Percentiles rank a stretch among this genome's conserved stretches.
Conservation (phyloP, 805 yeast genomes). For the Candida easanensis region DNA sequence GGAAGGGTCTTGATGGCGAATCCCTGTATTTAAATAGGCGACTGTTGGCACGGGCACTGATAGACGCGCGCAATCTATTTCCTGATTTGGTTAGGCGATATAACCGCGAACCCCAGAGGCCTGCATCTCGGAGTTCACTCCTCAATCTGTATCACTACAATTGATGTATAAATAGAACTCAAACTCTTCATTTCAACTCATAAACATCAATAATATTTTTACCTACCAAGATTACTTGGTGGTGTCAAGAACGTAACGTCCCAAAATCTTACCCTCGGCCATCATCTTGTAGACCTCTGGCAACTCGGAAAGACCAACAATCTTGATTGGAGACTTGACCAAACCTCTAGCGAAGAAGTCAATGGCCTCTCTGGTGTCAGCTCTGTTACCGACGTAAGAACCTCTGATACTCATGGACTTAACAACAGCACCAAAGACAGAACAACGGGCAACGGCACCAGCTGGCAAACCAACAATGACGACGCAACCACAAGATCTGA, state of each 20-base stretch:
- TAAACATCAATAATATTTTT: not conserved
- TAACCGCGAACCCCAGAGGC: no score
- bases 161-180: no score
- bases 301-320: slow-evolving; percentile 53
- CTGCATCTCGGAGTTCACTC: no score
- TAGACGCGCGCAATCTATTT: not conserved
- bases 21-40: no score
- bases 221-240: slow-evolving; percentile 37
- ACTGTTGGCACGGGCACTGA: no score
- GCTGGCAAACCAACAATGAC: slow-evolving; percentile 61
- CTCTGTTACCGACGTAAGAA: slow-evolving; percentile 29
- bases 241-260: slow-evolving; percentile 84
- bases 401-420: slow-evolving; percentile 44
- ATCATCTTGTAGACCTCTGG: slow-evolving; percentile 50
- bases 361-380: slow-evolving; percentile 56
- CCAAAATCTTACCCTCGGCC: slow-evolving; percentile 56
- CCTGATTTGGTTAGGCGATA: not conserved
- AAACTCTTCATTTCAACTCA: no score
- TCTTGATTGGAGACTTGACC: slow-evolving; percentile 58
- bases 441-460: slow-evolving; percentile 43
- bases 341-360: slow-evolving; percentile 67
- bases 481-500: slow-evolving; percentile 58
- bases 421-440: slow-evolving; percentile 48
- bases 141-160: no score
- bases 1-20: no score